A percentile compares a stretch with the other conserved stretches of the same genome.
phyloP scores from a whole-genome alignment of 768 basidiomycete genomes.

The Boletus pseudo-olivaceus region DNA sequence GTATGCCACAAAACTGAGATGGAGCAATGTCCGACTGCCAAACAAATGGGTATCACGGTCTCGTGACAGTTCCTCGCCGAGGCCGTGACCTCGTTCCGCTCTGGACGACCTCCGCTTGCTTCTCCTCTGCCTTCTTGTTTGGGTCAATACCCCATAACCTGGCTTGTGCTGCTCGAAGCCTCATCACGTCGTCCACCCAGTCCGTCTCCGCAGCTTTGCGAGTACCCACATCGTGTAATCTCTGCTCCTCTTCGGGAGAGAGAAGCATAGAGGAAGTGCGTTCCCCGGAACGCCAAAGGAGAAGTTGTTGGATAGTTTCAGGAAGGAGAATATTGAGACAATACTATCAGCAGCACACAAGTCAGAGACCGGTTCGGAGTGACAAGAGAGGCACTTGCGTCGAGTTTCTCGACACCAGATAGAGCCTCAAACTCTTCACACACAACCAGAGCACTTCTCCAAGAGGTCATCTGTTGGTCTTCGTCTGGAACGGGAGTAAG shows the following conservation, averaged over 20 bases:
- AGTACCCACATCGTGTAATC: constrained; percentile 47
- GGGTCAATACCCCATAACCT: constrained; percentile 36
- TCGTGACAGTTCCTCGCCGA: constrained; percentile 20
- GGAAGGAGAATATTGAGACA: constrained; percentile 69
- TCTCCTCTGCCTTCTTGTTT: constrained; percentile 28
- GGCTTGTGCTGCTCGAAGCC: constrained; percentile 35
- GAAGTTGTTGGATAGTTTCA: constrained; percentile 66
- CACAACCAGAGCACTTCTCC: constrained; percentile 26
- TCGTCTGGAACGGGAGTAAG: constrained; percentile 20
- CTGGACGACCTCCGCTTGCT: constrained; percentile 14
- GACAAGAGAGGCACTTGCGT: constrained; percentile 34
- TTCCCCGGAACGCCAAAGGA: constrained; percentile 66
- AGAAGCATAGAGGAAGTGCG: constrained; percentile 51
- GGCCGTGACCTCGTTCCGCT: constrained; percentile 33
- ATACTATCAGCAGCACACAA: constrained; percentile 42
- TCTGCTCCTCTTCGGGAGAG: constrained; percentile 50
- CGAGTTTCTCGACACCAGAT: constrained; percentile 46
- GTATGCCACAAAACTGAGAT: constrained; percentile 7
- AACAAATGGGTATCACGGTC: constrained; percentile 7
- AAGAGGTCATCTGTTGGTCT: not conserved
- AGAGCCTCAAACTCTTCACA: constrained; percentile 45
- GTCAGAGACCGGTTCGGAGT: not conserved
- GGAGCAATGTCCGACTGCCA: constrained; percentile 1
- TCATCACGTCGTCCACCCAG: constrained; percentile 65
- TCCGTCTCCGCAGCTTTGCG: constrained; percentile 51